Percentiles rank a stretch among this genome's conserved stretches.
Conservation (phyloP, 768 basidiomycete species). For the Pulveroboletus sp. region DNA sequence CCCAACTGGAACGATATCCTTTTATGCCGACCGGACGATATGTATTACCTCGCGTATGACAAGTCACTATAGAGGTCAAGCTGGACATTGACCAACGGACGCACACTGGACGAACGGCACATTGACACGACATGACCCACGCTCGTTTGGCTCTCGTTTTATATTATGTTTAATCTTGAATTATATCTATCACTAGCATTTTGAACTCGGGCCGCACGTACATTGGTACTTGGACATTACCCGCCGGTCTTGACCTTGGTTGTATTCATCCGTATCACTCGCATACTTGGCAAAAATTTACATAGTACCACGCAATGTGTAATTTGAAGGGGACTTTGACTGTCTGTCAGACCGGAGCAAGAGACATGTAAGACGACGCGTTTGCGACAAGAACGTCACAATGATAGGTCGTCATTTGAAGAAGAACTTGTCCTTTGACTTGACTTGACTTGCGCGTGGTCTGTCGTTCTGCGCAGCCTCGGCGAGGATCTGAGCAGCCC, state of each 20-base stretch:
- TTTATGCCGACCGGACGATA: constrained; percentile 59
- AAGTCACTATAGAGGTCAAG: constrained; percentile 23
- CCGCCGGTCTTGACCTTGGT: not conserved
- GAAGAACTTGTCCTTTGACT: constrained; percentile 37
- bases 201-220: constrained; percentile 14
- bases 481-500: constrained; percentile 34
- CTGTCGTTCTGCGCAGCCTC: constrained; percentile 15
- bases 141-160: constrained; percentile 8
- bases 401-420: constrained; percentile 33
- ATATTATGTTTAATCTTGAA: constrained; percentile 23
- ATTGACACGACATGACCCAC: constrained; percentile 13
- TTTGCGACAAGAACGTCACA: not conserved
- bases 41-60: constrained; percentile 52
- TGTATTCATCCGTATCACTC: constrained; percentile 1
- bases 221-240: constrained; percentile 5
- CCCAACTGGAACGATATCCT: constrained; percentile 83
- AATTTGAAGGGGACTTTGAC: constrained; percentile 3
- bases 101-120: constrained; percentile 7
- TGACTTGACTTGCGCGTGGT: constrained; percentile 16
- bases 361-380: constrained; percentile 9
- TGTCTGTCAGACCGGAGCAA: not conserved
- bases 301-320: constrained; percentile 11
- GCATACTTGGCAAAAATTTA: constrained; percentile 11
- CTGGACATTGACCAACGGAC: constrained; percentile 26
- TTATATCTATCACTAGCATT: constrained; percentile 11